Conservation (phyloP, 495 filamentous ascomycete species). For the Zalerion maritima region DNA sequence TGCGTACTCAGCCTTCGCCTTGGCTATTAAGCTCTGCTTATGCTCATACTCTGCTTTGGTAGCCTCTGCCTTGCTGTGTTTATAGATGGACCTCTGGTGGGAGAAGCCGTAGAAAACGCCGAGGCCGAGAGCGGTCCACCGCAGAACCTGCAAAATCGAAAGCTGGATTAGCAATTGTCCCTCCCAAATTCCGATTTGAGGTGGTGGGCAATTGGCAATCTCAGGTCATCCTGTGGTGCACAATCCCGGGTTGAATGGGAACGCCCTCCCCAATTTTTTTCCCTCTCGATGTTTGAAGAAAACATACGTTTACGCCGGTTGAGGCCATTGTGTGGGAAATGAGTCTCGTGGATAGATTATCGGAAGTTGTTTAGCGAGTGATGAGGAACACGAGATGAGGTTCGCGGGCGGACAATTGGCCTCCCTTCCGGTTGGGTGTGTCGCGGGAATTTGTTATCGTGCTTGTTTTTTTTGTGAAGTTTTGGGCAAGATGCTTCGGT, state of each 20-base stretch:
- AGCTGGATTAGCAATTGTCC: constrained; percentile 8
- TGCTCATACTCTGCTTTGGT: constrained; percentile 69
- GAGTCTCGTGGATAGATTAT: not conserved
- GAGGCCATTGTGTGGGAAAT: constrained; percentile 31
- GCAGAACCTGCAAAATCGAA: constrained; percentile 56
- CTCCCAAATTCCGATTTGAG: not conserved
- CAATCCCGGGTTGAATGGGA: too few relatives aligned
- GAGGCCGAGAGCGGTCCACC: constrained; percentile 75
- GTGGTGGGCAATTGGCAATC: too few relatives aligned
- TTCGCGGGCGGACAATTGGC: too few relatives aligned
- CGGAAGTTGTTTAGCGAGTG: not conserved
- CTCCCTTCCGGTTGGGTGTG: too few relatives aligned
- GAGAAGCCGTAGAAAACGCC: constrained; percentile 87
- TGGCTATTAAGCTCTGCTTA: constrained; percentile 71
- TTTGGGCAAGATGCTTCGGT: constrained; percentile 4
- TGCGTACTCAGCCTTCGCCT: constrained; percentile 81
- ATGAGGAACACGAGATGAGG: too few relatives aligned
- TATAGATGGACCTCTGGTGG: constrained; percentile 65
- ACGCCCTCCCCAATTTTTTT: too few relatives aligned
- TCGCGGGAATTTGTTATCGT: too few relatives aligned
- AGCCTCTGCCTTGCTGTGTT: constrained; percentile 47
- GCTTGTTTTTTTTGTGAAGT: constrained; percentile 7
- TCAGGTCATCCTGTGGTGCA: too few relatives aligned
- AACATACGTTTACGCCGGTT: constrained; percentile 49
- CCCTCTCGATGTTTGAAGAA: constrained; percentile 1